Base-by-base conservation (phyloP, 2,329 filamentous ascomycete species). In the Harringtonia lauricola region DNA sequence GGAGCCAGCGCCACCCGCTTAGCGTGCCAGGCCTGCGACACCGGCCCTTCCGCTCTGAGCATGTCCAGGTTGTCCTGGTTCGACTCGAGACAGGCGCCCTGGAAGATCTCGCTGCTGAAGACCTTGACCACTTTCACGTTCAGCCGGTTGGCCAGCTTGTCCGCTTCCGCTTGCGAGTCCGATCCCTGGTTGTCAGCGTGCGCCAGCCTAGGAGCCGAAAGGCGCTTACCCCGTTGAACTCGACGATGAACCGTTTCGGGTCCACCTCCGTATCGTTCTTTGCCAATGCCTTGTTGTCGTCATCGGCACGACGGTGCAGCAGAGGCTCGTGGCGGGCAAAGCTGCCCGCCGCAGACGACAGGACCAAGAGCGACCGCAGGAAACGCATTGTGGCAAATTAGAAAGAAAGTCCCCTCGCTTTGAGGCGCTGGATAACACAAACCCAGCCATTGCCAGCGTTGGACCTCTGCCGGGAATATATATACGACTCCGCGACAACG, bases 11-110 rank as follows among this genome's bases (percentile, higher is more conserved):
- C 19, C 3, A 47, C 21, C 19, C 36, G 36, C 34, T 33, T 43
- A 21, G 41, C 41, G 31, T 40, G 38, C 45, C 45, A 47, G 3
- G 37, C 45, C 13, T 43, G 37, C 29, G 41, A 14, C 24, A 47
- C 45, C 14, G 45, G 33, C 7, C 19, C 38, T 26, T 43, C n/a
- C 2, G 45, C 19, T 33, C 44, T 33, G 35, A 47, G 37, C 18
- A 26, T 21, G 38, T 47, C 45, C 26, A 41, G 36, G 34, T 47
- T 47, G 37, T 39, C 41, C 36, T 19, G 22, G 26, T 36, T 26
- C 2, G 45, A 22, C 35, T 43, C 41, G 12, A 47, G 18, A 29
- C 39, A 41, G 41, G 42, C 36, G 37, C 37, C 45, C 31, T 36
- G 33, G 34, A 47, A 40, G 18, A 40, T 9, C 19, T 40, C 29